Evolutionary conservation across 2,329 filamentous ascomycete species (phyloP).

Genomic region (Cylindrodendrum hubeiense): DNA sequence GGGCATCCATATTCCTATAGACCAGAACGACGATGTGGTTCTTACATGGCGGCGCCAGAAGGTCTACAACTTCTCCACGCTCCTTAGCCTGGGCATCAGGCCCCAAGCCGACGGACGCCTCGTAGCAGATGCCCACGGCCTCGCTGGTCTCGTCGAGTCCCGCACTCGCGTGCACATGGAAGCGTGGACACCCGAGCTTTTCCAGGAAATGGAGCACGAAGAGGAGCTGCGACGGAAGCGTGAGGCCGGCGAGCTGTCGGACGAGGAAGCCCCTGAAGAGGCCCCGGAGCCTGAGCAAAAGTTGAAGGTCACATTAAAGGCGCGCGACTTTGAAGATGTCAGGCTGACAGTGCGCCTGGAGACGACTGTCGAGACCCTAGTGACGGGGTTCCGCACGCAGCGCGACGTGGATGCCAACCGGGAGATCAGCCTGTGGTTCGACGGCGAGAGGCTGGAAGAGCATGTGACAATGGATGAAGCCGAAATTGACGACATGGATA

Average conservation of each 20-base stretch:
- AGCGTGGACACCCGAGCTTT: conserved; percentile 78
- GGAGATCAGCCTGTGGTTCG: conserved; percentile 75
- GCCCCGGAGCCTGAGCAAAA: conserved; percentile 46
- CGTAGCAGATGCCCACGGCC: conserved; percentile 49
- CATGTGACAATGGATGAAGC: conserved; percentile 71
- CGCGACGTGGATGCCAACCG: conserved; percentile 64
- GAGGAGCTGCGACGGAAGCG: conserved; percentile 61
- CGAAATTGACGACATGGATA: conserved; percentile 81
- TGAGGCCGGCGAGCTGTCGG: conserved; percentile 54
- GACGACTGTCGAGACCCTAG: conserved; percentile 72
- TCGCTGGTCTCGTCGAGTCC: conserved; percentile 62
- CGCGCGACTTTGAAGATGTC: conserved; percentile 62
- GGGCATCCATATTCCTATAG: conserved; percentile 48
- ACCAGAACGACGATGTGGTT: conserved; percentile 69
- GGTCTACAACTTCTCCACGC: conserved; percentile 82
- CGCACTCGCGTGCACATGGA: conserved; percentile 76
- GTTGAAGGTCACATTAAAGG: conserved; percentile 66
- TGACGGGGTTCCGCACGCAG: conserved; percentile 70
- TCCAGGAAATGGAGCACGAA: conserved; percentile 60
- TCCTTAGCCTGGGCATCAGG: conserved; percentile 74
- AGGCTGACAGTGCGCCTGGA: conserved; percentile 64
- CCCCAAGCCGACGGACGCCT: conserved; percentile 57
- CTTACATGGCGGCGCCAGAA: conserved; percentile 83
- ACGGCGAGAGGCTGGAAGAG: conserved; percentile 78
- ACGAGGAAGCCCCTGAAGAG: conserved; percentile 46